Base-by-base conservation (phyloP, 495 filamentous ascomycete species). In the Geopyxis carbonaria region DNA sequence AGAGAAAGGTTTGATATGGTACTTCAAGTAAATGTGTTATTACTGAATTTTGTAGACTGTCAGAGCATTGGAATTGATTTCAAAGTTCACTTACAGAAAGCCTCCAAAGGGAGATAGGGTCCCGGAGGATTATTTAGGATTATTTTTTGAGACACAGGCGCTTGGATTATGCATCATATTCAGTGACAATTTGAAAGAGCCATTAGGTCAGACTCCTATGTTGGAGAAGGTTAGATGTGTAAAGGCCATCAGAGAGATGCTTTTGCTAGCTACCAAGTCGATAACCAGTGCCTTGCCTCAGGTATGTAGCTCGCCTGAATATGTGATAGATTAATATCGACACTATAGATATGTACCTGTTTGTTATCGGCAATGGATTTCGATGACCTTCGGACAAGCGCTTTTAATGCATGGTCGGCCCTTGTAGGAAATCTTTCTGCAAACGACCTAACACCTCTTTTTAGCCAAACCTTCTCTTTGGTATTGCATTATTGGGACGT, bases 381-480 rank as follows among this genome's bases (percentile, higher is more conserved):
- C 11, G 64, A 73, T 27, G 70, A 77, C 18, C 65, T 95, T 18
- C 72, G 80, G 36, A 67, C 80, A 43, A 65, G 73, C 38, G 80
- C 82, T 1, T 85, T 95, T 55, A 69, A 68, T 8, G 80, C 81
- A 34, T 99, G 91, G 89, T 69, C 70, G 28, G 61, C 73, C 10
- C 73, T 95, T 61, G 67, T 95, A 19, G 68, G 57, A 21, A 69
- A 71, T 29, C 61, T 93, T 19, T 71, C 75, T 3, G 74, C 79
- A 44, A 75, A 82, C 14, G 85, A 92, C 45, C 62, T 91, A n/a
- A 73, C 71, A 34, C 64, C 69, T 20, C 64, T 92, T 36, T 59
- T 95, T 13, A 83, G 92, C 46, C 79, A 81, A 44, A 93, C 85
- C 0, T 79, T 94, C 43, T 80, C 84, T 19, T 74, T 92, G 39